These are phyloP conservation scores for Spathaspora sp. DNA, from an alignment of 805 yeast genomes.

Conservation along the genomic window DNA sequence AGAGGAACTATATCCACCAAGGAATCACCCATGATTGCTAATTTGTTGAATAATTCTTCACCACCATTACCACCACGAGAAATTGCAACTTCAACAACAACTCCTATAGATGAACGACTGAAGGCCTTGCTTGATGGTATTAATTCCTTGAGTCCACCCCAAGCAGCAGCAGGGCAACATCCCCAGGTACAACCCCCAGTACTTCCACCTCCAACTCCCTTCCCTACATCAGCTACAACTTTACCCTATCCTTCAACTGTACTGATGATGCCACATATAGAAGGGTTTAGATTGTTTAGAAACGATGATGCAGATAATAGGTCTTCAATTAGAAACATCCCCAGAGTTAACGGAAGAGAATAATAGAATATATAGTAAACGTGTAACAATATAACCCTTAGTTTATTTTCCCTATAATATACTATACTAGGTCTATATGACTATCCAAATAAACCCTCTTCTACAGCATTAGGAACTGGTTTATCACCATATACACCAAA, in stretches of 20 bases:
- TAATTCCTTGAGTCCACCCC: constrained; percentile 4
- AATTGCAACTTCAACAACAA: background rate
- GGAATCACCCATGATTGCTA: constrained; percentile 10
- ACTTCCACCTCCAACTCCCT: background rate
- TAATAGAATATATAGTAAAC: background rate
- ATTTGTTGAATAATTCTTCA: constrained; percentile 5
- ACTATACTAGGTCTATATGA: background rate
- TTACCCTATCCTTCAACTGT: background rate
- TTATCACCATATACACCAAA: constrained; percentile 75
- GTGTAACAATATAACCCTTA: background rate
- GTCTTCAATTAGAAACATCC: background rate
- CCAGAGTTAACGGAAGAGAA: background rate
- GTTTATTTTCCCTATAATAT: background rate
- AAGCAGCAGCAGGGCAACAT: background rate
- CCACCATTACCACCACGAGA: constrained; percentile 5
- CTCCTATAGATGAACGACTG: background rate
- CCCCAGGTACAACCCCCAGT: background rate
- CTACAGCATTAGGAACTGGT: constrained; percentile 63
- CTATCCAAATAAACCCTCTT: constrained; percentile 71
- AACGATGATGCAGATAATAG: background rate
- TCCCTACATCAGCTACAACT: background rate
- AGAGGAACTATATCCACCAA: background rate
- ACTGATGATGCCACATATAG: background rate
- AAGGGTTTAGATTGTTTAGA: background rate
- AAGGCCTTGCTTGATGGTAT: background rate